Evolutionary conservation across 768 basidiomycete species (phyloP), one percentile per base, ranked within the genome.

Genomic region (Hygrocybe punicea): DNA sequence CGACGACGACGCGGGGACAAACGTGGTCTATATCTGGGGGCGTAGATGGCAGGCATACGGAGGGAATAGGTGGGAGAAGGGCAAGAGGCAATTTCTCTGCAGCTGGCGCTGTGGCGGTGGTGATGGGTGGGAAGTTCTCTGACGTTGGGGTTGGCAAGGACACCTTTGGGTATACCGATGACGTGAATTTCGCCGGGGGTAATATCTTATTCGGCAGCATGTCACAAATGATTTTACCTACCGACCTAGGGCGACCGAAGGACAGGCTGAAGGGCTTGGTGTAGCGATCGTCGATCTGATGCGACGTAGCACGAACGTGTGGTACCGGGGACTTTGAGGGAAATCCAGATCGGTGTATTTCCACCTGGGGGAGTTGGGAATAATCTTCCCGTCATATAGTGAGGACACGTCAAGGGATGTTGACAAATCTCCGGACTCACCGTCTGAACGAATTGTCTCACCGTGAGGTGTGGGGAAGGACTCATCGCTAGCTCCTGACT

Each of bases 1-100:
- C 83, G 19, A 91, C 78, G 14, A 89, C 79, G 6, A 91, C 78
- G 24, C 78, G 76, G 13, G 85, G 85, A 33, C 81, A 63, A 53
- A 70, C 49, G 14, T 14, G 34, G 45, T 21, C n/a, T 51, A 47
- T 50, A 40, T 56, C 52, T n/a, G 45, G 44, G 17, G 40, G 36
- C 16, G 51, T 46, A n/a, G 51, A 51, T 14, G 57, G 57, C 2
- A 34, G 29, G 13, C 17, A 13, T 13, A 39, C 16, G 8, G 48
- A 50, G 2, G 51, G 51, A 33, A 42, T 57, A 1, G 36, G 11
- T n/a, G 14, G 11, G 14, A 21, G 34, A 19, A n/a, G 6, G 13
- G n/a, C 71, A 63, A 50, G 63, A 51, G 60, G 67, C 29, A 29
- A 29, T 11, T 21, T 39, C 19, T 63, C 69, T 35, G 63, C 67